Base-by-base conservation (phyloP, 306 rosid species). In the Gillenia trifoliata region DNA sequence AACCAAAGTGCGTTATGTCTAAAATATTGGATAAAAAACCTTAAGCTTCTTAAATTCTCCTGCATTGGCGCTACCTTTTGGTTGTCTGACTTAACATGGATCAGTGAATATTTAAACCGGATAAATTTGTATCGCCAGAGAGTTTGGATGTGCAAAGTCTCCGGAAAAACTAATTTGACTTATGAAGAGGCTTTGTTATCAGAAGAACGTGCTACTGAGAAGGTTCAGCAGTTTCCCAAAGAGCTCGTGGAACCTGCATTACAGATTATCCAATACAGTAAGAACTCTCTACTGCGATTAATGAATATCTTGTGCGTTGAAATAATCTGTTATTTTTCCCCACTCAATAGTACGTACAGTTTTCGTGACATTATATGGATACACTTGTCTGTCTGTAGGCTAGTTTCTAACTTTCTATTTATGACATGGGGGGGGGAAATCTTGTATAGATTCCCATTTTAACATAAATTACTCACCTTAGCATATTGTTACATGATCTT, bases 121-220 rank as follows among this genome's bases (percentile, higher is more conserved):
- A 80, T 90, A 74, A 91, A 92, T 81, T 70, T 87, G 31, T 94
- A 94, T 76, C 92, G 97, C 55, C 93, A 76, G 81, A 90, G 99
- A 84, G 60, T 90, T 75, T 94, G 99, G 99, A 82, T 69, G 77
- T 94, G 97, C 68, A 92, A 92, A 81, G 86, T 86, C 76, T 87
- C 95, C 41, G 93, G 97, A 80, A 94, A 92, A 83, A 85, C 83
- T 64, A 89, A 77, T 69, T 80, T 94, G 90, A 94, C 99, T 17
- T 94, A 85, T 75, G 99, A 94, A 77, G 99, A 94, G 86, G 99
- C 99, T 75, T 66, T 90, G 80, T 92, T 94, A 66, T 90, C 96
- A 38, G 97, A 94, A 86, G 85, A 88, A 68, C 85, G 71, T 64
- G 96, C 93, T 63, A 79, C 88, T 5, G 99, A 94, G 75, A 93